Evolutionary conservation across 495 filamentous ascomycete species (phyloP), one percentile per base, ranked within the genome.

Genomic region (Penicillium coprophilum): DNA sequence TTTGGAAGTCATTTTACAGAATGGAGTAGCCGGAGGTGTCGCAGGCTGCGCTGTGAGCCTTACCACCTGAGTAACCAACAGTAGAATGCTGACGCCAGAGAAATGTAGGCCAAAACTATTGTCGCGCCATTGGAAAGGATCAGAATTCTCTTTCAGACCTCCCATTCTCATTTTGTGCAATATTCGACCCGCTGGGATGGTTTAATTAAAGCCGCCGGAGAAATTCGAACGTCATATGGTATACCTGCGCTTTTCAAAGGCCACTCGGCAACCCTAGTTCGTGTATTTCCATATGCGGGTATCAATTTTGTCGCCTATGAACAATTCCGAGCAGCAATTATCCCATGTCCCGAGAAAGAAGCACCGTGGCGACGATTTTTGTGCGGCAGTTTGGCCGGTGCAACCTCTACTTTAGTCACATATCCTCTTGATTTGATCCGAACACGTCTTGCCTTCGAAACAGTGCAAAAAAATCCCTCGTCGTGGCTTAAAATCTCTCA

Each of bases 271-370:
- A 97, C 92, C 0, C 68, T 96, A 3, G 78, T 97, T 34, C 85
- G 92, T 41, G 93, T 96, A 54, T 97, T 96, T 66, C 92, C 92
- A 6, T 97, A 97, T 70, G 92, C 91, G 4, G 91, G 86, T 15
- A 93, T 96, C 74, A 97, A 96, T 62, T 97, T 97, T 68, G 78
- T 96, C 43, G 89, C 91, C 7, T 97, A 97, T 71, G 92, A 97
- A 72, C 92, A 97, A 67, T 85, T 95, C 54, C 86, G 92, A 30
- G 78, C 82, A 12, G 58, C 84, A 7, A 56, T 96, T 6, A 96
- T 97, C 50, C 75, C 74, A 20, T 72, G 70, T 3, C 77, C 75
- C 28, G 76, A 84, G 6, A 82, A 94, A 27, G 92, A 97, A 68
- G 94, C 91, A 0, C 80, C 85, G 2, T 66, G 86, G 21, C 85